Evolutionary conservation across 345 rosid species (phyloP).

Genomic region (Litchi chinensis): DNA sequence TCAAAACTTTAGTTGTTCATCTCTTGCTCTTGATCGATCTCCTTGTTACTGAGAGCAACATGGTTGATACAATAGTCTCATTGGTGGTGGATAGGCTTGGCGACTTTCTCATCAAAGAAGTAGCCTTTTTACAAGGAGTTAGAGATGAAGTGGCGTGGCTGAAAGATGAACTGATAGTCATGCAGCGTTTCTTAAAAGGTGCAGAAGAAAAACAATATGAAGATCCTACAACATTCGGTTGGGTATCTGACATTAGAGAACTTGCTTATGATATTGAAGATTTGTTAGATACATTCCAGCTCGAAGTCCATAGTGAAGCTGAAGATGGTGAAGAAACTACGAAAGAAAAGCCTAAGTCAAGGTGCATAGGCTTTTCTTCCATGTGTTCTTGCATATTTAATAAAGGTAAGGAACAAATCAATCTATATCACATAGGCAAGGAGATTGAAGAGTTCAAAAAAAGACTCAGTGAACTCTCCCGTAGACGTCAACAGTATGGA

Average conservation of each 20-base stretch:
- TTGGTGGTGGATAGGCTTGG: too few species aligned
- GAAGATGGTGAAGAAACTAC: too few species aligned
- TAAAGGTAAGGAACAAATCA: not conserved
- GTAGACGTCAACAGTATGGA: constrained; percentile 11
- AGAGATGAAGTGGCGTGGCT: too few species aligned
- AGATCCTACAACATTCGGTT: constrained; percentile 32
- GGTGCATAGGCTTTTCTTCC: not conserved
- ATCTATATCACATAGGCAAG: constrained; percentile 15
- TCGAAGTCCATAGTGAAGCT: not conserved
- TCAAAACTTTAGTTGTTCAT: too few species aligned
- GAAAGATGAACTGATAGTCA: too few species aligned
- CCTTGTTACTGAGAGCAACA: too few species aligned
- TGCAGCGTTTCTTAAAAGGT: too few species aligned
- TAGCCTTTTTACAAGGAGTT: too few species aligned
- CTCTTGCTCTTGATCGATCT: too few species aligned
- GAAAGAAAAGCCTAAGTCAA: not conserved
- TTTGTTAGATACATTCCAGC: constrained; percentile 29
- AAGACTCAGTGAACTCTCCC: not conserved
- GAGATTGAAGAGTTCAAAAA: constrained; percentile 1
- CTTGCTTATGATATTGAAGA: constrained; percentile 41
- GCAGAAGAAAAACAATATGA: constrained; percentile 36
- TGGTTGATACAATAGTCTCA: too few species aligned
- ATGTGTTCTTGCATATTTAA: not conserved
- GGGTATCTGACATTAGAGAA: constrained; percentile 35
- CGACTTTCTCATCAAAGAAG: too few species aligned